Evolutionary conservation across 352 stramenopile species (phyloP), one percentile per base, ranked within the genome.

Genomic region (Phytophthora constricta): DNA sequence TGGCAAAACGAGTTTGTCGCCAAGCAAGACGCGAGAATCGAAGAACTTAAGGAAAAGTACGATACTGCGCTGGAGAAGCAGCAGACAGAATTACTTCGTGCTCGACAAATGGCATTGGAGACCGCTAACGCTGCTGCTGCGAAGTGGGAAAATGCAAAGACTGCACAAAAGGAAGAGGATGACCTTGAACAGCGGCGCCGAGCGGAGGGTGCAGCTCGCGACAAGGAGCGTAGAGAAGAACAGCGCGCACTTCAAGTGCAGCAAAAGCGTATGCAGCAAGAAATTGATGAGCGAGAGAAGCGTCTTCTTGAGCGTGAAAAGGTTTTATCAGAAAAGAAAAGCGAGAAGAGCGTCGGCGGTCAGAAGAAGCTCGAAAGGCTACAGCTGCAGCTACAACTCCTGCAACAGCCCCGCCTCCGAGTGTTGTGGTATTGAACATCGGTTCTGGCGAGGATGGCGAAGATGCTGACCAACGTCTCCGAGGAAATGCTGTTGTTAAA

Each of bases 1-100:
- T 93, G 85, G 85, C 79, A 93, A 31, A 90, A 89, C 25, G 81
- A 91, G 2, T 89, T 91, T 54, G 72, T 80, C 4, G 70, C 78
- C 2, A 85, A 87, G 41, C 85, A 93, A 70, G 85, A 93, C n/a
- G 81, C 82, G 1, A 61, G 80, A 1, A 85, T 93, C 13, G 79
- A 93, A 25, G 62, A 81, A 11, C 53, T 93, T 1, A 93, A 91
- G 31, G 68, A 65, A 10, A 93, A 93, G 53, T 93, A 91, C 47
- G 85, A 93, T 45, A 69, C 66, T 22, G 81, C 79, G 22, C 63
- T 93, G 3, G 81, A 89, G 52, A 76, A 66, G 1, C 85, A 93
- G 39, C 82, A 87, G 42, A 14, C 58, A 13, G 85, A 93, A 37
- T 59, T 93, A 0, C 45, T 87, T 37, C 68, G 63, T 27, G 79